Conservation (phyloP, 225 moss, liverwort and hornwort species). For the Rhytidiadelphus loreus region DNA sequence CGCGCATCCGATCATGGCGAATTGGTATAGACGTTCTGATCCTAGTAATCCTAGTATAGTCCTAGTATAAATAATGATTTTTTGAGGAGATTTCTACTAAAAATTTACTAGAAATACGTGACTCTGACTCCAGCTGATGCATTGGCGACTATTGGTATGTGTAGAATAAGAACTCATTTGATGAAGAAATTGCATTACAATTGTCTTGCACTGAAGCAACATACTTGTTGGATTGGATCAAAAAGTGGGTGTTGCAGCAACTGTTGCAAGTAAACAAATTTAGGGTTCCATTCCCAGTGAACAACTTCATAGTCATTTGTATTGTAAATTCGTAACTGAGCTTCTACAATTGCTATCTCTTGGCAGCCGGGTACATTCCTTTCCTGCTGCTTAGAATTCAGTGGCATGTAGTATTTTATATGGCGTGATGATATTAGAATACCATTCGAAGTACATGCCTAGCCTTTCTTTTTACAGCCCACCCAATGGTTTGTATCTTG, state of each 20-base stretch:
- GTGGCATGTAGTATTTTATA: not conserved
- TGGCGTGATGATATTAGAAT: not conserved
- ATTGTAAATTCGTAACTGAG: slow-evolving; percentile 80
- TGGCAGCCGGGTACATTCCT: slow-evolving; percentile 30
- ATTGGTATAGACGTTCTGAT: too few species aligned
- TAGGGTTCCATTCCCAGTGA: slow-evolving; percentile 55
- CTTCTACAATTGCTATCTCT: slow-evolving; percentile 67
- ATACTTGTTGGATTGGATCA: not conserved
- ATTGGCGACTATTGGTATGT: slow-evolving; percentile 26
- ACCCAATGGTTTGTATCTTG: not conserved
- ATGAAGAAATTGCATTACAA: not conserved
- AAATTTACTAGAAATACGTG: too few species aligned
- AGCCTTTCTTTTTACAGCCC: not conserved
- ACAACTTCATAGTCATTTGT: slow-evolving; percentile 78
- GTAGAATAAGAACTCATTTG: not conserved
- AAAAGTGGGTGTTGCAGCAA: slow-evolving; percentile 45
- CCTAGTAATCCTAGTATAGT: too few species aligned
- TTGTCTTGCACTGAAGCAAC: not conserved
- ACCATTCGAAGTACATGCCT: not conserved
- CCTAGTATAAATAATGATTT: too few species aligned
- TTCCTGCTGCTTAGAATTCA: not conserved
- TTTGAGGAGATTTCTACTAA: too few species aligned
- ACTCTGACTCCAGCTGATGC: slow-evolving; percentile 46
- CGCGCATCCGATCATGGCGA: too few species aligned
- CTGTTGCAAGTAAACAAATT: slow-evolving; percentile 69